Base-by-base conservation (phyloP, 305 asterid species). In the Solanum hybrid region DNA sequence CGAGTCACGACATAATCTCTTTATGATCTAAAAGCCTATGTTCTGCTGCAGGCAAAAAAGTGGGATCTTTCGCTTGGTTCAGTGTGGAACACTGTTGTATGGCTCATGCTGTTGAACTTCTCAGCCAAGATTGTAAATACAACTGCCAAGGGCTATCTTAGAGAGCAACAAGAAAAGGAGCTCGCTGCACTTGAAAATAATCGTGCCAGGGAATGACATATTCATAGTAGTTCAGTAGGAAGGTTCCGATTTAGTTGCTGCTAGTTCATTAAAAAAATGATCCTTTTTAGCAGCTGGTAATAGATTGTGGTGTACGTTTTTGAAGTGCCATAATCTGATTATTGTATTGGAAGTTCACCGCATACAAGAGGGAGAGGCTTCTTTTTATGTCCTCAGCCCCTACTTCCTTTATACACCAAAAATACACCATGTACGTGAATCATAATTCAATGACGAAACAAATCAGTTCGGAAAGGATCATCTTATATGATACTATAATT, bases 81-180 rank as follows among this genome's bases (percentile, higher is more conserved):
- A 10, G 35, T 89, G 37, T 89, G 92, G 91, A 91, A 91, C 60
- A 31, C 88, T 14, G 91, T 91, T 46, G 88, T 91, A 14, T 86
- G 90, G 85, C 84, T 91, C 60, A 71, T 91, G 84, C 92, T 91
- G 22, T 35, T 87, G 73, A 89, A 91, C 88, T 91, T 91, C 88
- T 86, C 88, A 76, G 72, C 76, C n/a, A 86, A 86, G 92, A 89
- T 89, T 60, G 89, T 91, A n/a, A 91, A 71, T 89, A 72, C 86
- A 36, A 91, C 89, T 26, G 91, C 92, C 64, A 90, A 89, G 86
- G 88, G 88, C 10, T 89, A 56, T 79, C 86, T 91, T 46, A 89
- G 79, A 71, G 88, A 91, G 79, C 90, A 72, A 35, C 91, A 91
- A 13, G 91, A 91, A 38, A 79, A 86, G 87, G 91, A 91, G 87